Base-by-base conservation (phyloP, 305 asterid species). In the Fraxinus baroniana region DNA sequence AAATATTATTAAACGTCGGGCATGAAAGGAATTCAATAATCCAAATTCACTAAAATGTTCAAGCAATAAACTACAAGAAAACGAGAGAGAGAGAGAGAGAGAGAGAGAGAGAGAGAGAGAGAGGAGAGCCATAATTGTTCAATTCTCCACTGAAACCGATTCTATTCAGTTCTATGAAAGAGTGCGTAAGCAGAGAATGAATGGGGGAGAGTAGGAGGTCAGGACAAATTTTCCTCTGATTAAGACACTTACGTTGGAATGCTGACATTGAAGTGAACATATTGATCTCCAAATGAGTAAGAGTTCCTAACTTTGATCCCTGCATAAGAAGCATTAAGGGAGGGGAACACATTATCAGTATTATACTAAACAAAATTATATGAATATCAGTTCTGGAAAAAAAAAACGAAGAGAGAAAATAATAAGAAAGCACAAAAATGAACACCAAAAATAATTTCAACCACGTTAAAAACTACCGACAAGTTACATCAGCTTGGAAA, bases 201-300 rank as follows among this genome's bases (percentile, higher is more conserved):
- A 41, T 41, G 57, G 57, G 3, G 13, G 30, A 68, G 30, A 68
- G 52, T 35, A 20, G 30, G 5, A 26, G 7, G 15, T 10, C 73
- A 18, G 0, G 20, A 41, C 52, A 15, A 22, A 41, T 41, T n/a
- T 18, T 57, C 35, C 41, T 7, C 44, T 12, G 6, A 37, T 37
- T 9, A 2, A 68, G 52, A 83, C 57, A 86, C 99, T 86, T 93
- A 94, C 99, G 90, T 76, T 64, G 99, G 99, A 80, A 96, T 94
- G 92, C 89, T 89, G 91, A 96, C 91, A 33, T 87, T 96, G 91
- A 94, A 94, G 91, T 96, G 98, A 77, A 96, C 98, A 81, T 88
- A 96, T 84, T 96, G 93, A 79, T 96, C 97, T 46, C 99, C 99
- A 10, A 92, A 93, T 78, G 98, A 81, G 71, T 62, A 91, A 0